Conservation (phyloP, 2,329 filamentous ascomycete genomes). For the Ascochyta viciae-villosae region DNA sequence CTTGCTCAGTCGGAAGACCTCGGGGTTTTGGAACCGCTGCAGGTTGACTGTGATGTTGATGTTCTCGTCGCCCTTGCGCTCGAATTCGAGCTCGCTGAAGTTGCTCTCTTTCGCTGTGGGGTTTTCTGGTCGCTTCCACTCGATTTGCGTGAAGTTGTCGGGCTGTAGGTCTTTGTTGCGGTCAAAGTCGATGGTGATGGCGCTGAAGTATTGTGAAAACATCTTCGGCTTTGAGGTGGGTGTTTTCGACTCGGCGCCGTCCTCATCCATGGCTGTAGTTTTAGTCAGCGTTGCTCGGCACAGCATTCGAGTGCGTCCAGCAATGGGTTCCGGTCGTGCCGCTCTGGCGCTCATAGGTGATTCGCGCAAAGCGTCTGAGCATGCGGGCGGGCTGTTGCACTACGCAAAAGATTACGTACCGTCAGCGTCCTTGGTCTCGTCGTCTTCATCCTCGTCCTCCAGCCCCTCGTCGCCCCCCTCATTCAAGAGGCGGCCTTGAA, state of each 20-base stretch:
- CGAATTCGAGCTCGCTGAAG: constrained; percentile 91
- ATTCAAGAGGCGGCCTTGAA: constrained; percentile 82
- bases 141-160: constrained; percentile 68
- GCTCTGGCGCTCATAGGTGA: no score
- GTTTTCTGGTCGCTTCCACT: constrained; percentile 84
- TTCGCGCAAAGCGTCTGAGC: background rate
- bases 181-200: constrained; percentile 71
- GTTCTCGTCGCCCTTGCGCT: constrained; percentile 90
- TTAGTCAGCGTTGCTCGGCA: constrained; percentile 7
- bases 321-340: background rate
- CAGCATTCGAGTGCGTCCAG: background rate
- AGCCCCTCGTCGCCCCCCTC: constrained; percentile 49
- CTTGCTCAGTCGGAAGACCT: constrained; percentile 81
- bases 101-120: constrained; percentile 72
- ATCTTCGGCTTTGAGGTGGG: constrained; percentile 60
- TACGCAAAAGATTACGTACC: constrained; percentile 45
- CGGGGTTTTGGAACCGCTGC: constrained; percentile 81
- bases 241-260: constrained; percentile 52
- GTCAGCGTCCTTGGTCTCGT: constrained; percentile 54
- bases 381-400: no score
- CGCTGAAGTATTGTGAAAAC: constrained; percentile 79
- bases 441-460: constrained; percentile 40
- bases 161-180: constrained; percentile 69
- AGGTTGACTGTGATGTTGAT: constrained; percentile 90
- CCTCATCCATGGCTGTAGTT: constrained; percentile 56